A percentile compares a stretch with the other conserved stretches of the same genome.
Conservation (phyloP, 176 grass and related monocot genomes). For the Musa beccarii region DNA sequence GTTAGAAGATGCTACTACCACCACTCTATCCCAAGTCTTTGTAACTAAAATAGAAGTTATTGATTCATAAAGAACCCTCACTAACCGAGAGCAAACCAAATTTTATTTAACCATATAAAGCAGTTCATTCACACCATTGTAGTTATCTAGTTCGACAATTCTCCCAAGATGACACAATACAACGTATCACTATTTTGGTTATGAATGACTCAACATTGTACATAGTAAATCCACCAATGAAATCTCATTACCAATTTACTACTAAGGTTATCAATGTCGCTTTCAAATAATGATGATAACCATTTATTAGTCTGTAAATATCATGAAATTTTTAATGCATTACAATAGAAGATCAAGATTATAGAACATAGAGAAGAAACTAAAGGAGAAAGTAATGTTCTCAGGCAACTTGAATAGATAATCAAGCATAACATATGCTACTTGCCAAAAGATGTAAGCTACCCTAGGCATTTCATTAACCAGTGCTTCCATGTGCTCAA, state of each 20-base stretch:
- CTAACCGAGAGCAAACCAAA: constrained; percentile 29
- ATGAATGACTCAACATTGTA: constrained; percentile 70
- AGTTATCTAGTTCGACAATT: constrained; percentile 37
- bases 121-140: constrained; percentile 23
- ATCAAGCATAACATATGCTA: constrained; percentile 62
- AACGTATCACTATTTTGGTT: constrained; percentile 70
- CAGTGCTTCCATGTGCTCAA: constrained; percentile 62
- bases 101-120: constrained; percentile 24
- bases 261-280: constrained; percentile 31
- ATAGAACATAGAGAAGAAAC: constrained; percentile 38
- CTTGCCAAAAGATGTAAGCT: constrained; percentile 82
- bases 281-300: constrained; percentile 45
- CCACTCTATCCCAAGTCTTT: constrained; percentile 62
- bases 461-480: constrained; percentile 78
- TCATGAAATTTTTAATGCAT: constrained; percentile 80
- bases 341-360: constrained; percentile 48
- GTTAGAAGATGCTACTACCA: constrained; percentile 50
- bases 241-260: constrained; percentile 6
- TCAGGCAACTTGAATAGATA: constrained; percentile 54
- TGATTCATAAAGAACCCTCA: constrained; percentile 15
- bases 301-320: constrained; percentile 76
- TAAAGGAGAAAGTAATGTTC: constrained; percentile 36
- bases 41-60: constrained; percentile 39
- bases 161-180: constrained; percentile 73
- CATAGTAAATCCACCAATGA: constrained; percentile 59